Evolutionary conservation across 2,329 filamentous ascomycete genomes (phyloP).

Genomic region (Exophiala sp.): DNA sequence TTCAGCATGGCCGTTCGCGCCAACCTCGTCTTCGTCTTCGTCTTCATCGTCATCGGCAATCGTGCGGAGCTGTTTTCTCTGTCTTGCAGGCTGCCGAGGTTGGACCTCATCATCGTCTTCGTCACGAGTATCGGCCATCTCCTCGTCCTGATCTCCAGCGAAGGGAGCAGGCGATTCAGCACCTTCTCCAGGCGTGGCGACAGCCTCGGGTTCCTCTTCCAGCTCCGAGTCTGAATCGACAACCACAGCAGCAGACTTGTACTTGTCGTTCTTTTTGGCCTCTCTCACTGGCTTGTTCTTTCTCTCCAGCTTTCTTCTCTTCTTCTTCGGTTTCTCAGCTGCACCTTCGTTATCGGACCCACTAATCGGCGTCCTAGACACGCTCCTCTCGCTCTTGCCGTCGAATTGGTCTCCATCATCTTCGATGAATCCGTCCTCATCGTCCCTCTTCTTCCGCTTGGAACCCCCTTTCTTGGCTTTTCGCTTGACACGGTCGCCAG

Average conservation of each 20-base stretch:
- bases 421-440: constrained; percentile 34
- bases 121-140: constrained; percentile 10
- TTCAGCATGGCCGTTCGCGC: constrained; percentile 5
- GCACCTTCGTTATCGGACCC: constrained; percentile 24
- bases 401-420: constrained; percentile 32
- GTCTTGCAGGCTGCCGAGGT: constrained; percentile 19
- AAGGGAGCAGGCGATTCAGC: constrained; percentile 19
- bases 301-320: constrained; percentile 59
- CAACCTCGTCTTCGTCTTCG: constrained; percentile 28
- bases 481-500: constrained; percentile 75
- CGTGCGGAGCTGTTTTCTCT: constrained; percentile 27
- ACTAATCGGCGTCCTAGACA: constrained; percentile 24
- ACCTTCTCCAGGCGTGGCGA: constrained; percentile 19
- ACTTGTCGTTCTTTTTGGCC: constrained; percentile 55
- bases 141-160: constrained; percentile 19
- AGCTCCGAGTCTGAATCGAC: constrained; percentile 67
- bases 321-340: constrained; percentile 45
- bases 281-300: constrained; percentile 38
- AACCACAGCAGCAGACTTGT: constrained; percentile 80
- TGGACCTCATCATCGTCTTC: constrained; percentile 22
- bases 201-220: constrained; percentile 37
- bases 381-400: constrained; percentile 20
- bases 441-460: constrained; percentile 42
- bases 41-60: constrained; percentile 31
- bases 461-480: constrained; percentile 66